phyloP scores from a whole-genome alignment of 2,329 filamentous ascomycete species.

The Aspergillus pseudoviridinutans region DNA sequence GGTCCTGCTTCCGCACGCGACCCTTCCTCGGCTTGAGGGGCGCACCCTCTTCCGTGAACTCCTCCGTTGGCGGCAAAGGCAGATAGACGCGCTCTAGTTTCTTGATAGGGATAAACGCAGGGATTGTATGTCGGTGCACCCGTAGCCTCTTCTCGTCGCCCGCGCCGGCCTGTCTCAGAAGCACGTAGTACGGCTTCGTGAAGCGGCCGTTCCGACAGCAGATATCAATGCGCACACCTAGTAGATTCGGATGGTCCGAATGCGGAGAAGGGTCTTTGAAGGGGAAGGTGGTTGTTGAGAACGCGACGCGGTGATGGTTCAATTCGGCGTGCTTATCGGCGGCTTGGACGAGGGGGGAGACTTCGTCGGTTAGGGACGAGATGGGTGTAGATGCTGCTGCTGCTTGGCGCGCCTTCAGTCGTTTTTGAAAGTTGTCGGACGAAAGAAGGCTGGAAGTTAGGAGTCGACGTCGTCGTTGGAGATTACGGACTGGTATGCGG shows the following conservation, averaged over 20 bases:
- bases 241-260: constrained; percentile 23
- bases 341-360: constrained; percentile 31
- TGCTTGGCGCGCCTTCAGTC: constrained; percentile 10
- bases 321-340: constrained; percentile 30
- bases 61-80: constrained; percentile 9
- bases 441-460: constrained; percentile 41
- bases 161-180: constrained; percentile 30
- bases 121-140: constrained; percentile 45
- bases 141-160: constrained; percentile 17
- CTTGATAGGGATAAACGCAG: constrained; percentile 40
- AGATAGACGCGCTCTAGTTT: constrained; percentile 34
- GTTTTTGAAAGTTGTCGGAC: constrained; percentile 34
- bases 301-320: constrained; percentile 43
- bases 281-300: constrained; percentile 44
- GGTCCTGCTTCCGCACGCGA: constrained; percentile 29
- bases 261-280: constrained; percentile 43
- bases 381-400: not conserved
- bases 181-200: constrained; percentile 42
- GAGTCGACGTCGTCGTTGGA: constrained; percentile 36
- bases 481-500: constrained; percentile 31
- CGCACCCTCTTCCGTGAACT: constrained; percentile 10
- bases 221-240: constrained; percentile 43
- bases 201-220: constrained; percentile 37
- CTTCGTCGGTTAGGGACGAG: constrained; percentile 16
- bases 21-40: constrained; percentile 17